A percentile compares a stretch with the other conserved stretches of the same genome.
Conservation (phyloP, 2,329 filamentous ascomycete species). For the Exophiala alcalophila region DNA sequence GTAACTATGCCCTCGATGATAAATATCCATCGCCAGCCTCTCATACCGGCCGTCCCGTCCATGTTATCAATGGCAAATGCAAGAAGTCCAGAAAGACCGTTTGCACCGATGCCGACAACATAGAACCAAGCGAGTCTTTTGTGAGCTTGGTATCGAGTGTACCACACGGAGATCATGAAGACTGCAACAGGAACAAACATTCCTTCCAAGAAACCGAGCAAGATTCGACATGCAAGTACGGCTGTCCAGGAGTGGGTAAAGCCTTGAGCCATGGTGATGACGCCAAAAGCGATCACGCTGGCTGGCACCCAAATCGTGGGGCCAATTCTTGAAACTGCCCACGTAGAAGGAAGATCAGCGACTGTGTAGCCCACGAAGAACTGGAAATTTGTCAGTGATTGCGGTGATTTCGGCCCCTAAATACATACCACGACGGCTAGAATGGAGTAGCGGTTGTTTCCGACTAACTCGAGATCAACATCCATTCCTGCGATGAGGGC, state of each 20-base stretch:
- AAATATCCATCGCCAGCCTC: constrained; percentile 61
- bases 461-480: constrained; percentile 40
- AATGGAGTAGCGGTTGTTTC: constrained; percentile 37
- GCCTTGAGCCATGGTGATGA: constrained; percentile 37
- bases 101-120: constrained; percentile 36
- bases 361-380: constrained; percentile 35
- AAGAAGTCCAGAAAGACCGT: constrained; percentile 58
- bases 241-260: constrained; percentile 29
- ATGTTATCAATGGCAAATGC: constrained; percentile 58
- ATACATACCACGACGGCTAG: constrained; percentile 26
- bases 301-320: constrained; percentile 29
- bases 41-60: constrained; percentile 53
- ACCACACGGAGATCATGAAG: constrained; percentile 31
- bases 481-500: constrained; percentile 40
- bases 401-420: not conserved
- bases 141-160: constrained; percentile 38
- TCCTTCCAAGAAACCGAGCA: constrained; percentile 39
- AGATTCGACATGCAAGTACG: constrained; percentile 34
- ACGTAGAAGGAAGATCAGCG: constrained; percentile 33
- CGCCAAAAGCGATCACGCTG: constrained; percentile 9
- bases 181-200: constrained; percentile 3
- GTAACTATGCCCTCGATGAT: constrained; percentile 48
- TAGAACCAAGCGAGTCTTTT: constrained; percentile 31
- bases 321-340: constrained; percentile 32
- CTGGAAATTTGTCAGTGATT: constrained; percentile 5